A percentile compares a stretch with the other conserved stretches of the same genome.
Conservation (phyloP, 176 grass and related monocot species). For the Musa troglodytarum region DNA sequence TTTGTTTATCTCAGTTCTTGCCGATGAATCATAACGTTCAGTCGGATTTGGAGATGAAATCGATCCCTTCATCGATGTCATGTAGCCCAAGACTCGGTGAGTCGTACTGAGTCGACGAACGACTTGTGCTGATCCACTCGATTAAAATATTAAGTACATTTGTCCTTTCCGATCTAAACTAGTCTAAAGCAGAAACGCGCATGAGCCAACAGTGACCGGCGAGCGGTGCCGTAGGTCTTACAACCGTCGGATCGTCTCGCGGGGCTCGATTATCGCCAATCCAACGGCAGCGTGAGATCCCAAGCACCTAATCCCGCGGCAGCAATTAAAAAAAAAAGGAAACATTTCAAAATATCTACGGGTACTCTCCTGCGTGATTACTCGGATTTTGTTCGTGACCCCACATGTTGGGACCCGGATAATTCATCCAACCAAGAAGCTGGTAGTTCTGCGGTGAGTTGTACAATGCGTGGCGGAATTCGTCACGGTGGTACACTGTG, state of each 20-base stretch:
- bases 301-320: neutral
- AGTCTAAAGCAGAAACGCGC: neutral
- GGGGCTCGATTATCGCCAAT: neutral
- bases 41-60: too few species aligned
- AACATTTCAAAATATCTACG: neutral
- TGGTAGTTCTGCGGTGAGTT: neutral
- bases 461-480: too few species aligned
- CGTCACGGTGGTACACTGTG: too few species aligned
- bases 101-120: neutral
- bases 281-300: neutral
- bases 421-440: too few species aligned
- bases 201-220: neutral
- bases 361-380: neutral
- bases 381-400: too few species aligned
- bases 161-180: neutral
- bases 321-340: neutral
- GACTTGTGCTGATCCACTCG: neutral
- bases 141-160: neutral
- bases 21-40: too few species aligned
- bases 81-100: too few species aligned
- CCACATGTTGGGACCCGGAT: neutral
- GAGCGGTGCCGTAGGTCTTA: too few species aligned
- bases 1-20: too few species aligned
- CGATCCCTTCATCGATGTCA: too few species aligned
- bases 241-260: neutral